Evolutionary conservation across 345 rosid species (phyloP), one percentile per base, ranked within the genome.

Genomic region (Alliaria petiolata): DNA sequence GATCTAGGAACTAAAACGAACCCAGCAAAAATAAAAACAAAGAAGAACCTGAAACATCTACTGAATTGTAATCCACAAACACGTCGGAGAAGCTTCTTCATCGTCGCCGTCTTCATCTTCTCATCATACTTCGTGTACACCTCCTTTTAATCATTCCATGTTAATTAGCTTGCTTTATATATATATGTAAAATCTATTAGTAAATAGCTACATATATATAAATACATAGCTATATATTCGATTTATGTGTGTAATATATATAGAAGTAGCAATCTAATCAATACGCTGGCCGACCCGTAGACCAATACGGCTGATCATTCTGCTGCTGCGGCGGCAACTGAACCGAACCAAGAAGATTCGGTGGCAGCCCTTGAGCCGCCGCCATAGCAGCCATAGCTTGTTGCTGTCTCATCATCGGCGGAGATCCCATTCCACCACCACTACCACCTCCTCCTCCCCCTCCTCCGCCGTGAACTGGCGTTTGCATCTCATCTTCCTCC

Each of bases 401-500:
- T 49, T 78, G 92, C 42, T 82, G 90, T 9, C 80, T 84, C 65
- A 80, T 77, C 30, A 80, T 86, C 0, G 95, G 85, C 2, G 97
- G 91, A 13, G 97, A 89, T 28, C 91, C 97, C 50, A 93, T 73
- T 65, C 71, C 87, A 51, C 90, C 96, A 3, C 85, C 83, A 0
- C 71, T 30, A 79, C 85, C 67, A 36, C 67, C 86, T 49, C 89
- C 93, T 1, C 70, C 53, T 13, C 70, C 52, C 19, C 62, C 66
- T 11, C 59, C 45, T 0, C 67, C 73, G 1, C 62, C 74, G 0
- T 62, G 75, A n/a, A 55, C 75, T 1, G 76, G 45, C 78, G 81
- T 89, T 1, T 77, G 81, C 65, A 87, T 92, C 52, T 89, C 98
- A 42, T 89, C 98, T 43, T 89, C 98, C 57, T 92, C 99, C 71